Percentiles rank a stretch among this genome's conserved stretches.
These are phyloP conservation scores for Penicillium simplicissimum DNA, from an alignment of 495 filamentous ascomycete species.

Conservation along the genomic window DNA sequence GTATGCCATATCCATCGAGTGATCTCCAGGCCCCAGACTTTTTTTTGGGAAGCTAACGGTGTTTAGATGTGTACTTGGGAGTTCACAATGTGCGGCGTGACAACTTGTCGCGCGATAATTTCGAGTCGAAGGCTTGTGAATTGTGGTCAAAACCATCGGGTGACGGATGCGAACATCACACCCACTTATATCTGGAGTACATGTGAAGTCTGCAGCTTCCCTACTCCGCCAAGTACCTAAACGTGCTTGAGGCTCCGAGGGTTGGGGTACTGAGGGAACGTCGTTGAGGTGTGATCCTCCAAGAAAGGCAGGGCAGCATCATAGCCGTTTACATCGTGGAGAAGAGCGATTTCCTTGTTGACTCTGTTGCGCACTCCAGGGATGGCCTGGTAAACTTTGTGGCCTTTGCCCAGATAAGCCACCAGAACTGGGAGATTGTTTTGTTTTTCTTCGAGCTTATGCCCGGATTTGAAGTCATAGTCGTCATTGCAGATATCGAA, in stretches of 20 bases:
- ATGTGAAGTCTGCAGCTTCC: background rate
- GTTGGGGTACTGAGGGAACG: background rate
- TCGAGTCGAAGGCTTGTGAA: too few relatives aligned
- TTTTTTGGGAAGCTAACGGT: too few relatives aligned
- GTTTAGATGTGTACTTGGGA: too few relatives aligned
- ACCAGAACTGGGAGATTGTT: conserved; percentile 5
- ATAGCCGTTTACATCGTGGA: conserved; percentile 9
- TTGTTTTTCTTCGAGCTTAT: background rate
- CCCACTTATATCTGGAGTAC: background rate
- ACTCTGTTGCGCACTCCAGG: background rate
- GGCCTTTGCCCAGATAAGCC: background rate
- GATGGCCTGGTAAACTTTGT: background rate
- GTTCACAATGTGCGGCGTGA: too few relatives aligned
- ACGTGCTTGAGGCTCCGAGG: background rate
- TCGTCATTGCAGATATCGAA: conserved; percentile 9
- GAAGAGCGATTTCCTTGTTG: background rate
- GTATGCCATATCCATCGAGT: too few relatives aligned
- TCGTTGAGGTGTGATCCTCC: conserved; percentile 5
- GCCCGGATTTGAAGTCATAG: background rate
- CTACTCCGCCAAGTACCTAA: background rate
- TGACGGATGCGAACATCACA: background rate
- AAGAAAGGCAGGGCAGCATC: background rate
- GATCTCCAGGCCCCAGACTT: too few relatives aligned
- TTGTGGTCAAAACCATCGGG: too few relatives aligned
- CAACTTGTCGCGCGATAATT: too few relatives aligned